These are phyloP conservation scores for Monosporascus sp. DNA, from an alignment of 2,329 filamentous ascomycete species.

Conservation along the genomic window DNA sequence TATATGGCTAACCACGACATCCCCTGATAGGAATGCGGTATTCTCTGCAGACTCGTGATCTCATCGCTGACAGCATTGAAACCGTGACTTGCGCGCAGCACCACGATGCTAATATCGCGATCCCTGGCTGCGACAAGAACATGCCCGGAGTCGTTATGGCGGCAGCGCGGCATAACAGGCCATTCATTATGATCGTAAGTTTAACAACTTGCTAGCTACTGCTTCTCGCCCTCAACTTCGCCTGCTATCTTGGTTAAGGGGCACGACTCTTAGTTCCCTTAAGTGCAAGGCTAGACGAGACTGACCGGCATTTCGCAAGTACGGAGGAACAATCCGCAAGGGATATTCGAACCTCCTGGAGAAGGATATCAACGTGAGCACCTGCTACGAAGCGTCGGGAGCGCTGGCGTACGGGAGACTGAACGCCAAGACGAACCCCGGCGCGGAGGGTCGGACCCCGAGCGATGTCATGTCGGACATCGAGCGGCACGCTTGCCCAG, in stretches of 20 bases:
- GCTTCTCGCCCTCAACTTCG: too few species aligned
- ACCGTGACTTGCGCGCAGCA: constrained; percentile 88
- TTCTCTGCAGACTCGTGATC: constrained; percentile 82
- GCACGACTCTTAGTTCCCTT: too few species aligned
- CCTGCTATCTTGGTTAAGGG: too few species aligned
- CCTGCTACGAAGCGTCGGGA: constrained; percentile 82
- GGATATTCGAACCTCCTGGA: constrained; percentile 76
- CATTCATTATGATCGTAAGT: constrained; percentile 75
- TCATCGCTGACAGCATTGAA: constrained; percentile 93
- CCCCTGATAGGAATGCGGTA: constrained; percentile 73
- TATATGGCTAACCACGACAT: constrained; percentile 5
- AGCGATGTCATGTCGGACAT: constrained; percentile 82
- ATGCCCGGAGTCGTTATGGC: constrained; percentile 94
- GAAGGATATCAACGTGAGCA: constrained; percentile 80
- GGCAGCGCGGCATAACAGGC: constrained; percentile 84
- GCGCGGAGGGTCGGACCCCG: constrained; percentile 59
- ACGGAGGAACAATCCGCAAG: constrained; percentile 84
- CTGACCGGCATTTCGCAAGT: constrained; percentile 31
- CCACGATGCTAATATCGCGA: constrained; percentile 89
- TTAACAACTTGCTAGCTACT: background rate
- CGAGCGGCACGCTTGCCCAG: constrained; percentile 72
- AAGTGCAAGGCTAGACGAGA: too few species aligned
- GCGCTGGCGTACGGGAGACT: constrained; percentile 76
- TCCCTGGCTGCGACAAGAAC: constrained; percentile 95
- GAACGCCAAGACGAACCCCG: constrained; percentile 60